Conservation (phyloP, 495 filamentous ascomycete genomes). For the Sordaria brevicollis region DNA sequence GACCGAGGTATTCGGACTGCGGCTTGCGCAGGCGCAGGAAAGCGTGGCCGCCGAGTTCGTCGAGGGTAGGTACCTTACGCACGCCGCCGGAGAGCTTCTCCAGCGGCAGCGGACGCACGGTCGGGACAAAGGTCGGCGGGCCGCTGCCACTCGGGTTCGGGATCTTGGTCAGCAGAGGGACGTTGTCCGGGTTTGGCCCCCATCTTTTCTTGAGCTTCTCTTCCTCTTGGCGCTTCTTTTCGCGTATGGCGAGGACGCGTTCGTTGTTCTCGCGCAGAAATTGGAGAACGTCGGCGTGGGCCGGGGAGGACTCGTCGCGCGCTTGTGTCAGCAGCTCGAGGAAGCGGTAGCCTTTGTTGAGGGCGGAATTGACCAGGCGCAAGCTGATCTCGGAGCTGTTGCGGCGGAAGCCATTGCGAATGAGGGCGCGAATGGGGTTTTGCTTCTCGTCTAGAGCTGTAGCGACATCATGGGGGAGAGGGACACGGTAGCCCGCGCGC, state of each 20-base stretch:
- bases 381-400: conserved; percentile 46
- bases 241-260: conserved; percentile 12
- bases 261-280: conserved; percentile 25
- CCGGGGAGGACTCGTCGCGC: conserved; percentile 3
- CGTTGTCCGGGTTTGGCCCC: conserved; percentile 9
- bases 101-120: conserved; percentile 34
- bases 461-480: conserved; percentile 31
- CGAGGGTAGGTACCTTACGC: conserved; percentile 50
- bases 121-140: conserved; percentile 30
- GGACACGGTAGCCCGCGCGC: conserved; percentile 43
- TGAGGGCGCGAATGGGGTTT: conserved; percentile 27
- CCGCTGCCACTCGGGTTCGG: conserved; percentile 17
- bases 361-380: conserved; percentile 40
- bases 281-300: conserved; percentile 18
- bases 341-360: conserved; percentile 52
- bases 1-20: conserved; percentile 46
- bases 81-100: conserved; percentile 35
- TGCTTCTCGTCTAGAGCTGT: conserved; percentile 22
- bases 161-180: conserved; percentile 24
- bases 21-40: conserved; percentile 64
- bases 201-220: not conserved
- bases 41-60: conserved; percentile 46
- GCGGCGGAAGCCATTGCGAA: conserved; percentile 48
- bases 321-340: conserved; percentile 15
- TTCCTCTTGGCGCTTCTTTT: conserved; percentile 1